Base-by-base conservation (phyloP, 2,329 filamentous ascomycete species). In the Aspergillus latus region DNA sequence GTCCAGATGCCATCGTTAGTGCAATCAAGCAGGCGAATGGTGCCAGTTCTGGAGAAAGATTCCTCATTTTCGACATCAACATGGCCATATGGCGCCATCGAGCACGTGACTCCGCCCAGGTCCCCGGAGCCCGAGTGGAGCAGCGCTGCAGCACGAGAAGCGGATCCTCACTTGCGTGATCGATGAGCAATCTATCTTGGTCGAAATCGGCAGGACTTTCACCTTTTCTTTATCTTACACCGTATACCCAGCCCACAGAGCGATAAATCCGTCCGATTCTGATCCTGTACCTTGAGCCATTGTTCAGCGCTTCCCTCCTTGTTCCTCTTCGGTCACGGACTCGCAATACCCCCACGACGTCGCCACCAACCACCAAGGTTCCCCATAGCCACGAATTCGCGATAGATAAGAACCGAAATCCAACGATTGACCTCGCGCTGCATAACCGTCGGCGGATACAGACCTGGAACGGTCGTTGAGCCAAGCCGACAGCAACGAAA, bases 101-200 rank as follows among this genome's bases (percentile, higher is more conserved):
- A 28, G 55, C 66, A 67, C 59, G 65, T 66, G 62, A 32, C 5
- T 13, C 1, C 30, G 32, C 49, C 60, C 53, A 39, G 29, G 29
- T 15, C n/a, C 16, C n/a, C 32, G 46, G 48, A 42, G 50, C 42
- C 11, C 40, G 29, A 47, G 53, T 51, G 47, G 40, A 46, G 47
- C 21, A 30, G n/a, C 28, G 7, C 26, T 26, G 29, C 42, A 46
- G 56, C 54, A 60, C 48, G 59, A 59, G 57, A 57, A 54, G 52
- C 50, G 29, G 40, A 49, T 44, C 48, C 47, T 59, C 53, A 52
- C 55, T 62, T 63, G 62, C 62, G 62, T 64, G 62, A 64, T 62
- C 45, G 49, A 55, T 46, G 56, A 30, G 52, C 52, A 47, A 49
- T 46, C 48, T 49, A 11, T 54, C 34, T 21, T 32, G 43, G 15